Evolutionary conservation across 176 grass and related monocot species (phyloP).

Genomic region (Musa schizocarpa): DNA sequence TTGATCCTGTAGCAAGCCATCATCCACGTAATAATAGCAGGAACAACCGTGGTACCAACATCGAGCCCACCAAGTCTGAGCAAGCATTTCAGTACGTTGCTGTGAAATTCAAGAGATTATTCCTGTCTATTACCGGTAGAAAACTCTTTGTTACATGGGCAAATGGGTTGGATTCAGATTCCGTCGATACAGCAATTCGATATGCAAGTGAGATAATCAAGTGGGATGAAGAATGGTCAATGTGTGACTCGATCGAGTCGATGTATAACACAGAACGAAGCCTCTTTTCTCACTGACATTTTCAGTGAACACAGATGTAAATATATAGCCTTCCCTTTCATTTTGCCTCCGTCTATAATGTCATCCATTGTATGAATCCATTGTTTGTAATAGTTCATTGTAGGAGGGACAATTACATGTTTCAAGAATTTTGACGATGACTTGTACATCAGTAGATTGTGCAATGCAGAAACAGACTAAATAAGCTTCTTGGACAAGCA

Average conservation of each 20-base stretch:
- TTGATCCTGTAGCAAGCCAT: conserved; percentile 51
- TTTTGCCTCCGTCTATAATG: not conserved
- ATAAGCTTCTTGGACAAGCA: not conserved
- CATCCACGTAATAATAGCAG: conserved; percentile 14
- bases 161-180: conserved; percentile 64
- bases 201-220: conserved; percentile 64
- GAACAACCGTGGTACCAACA: conserved; percentile 17
- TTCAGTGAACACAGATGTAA: not conserved
- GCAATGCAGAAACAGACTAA: not conserved
- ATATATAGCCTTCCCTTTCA: not conserved
- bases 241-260: conserved; percentile 48
- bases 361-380: not conserved
- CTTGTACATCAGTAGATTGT: not conserved
- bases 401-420: not conserved
- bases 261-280: conserved; percentile 58
- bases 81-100: conserved; percentile 62
- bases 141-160: conserved; percentile 53
- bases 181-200: conserved; percentile 36
- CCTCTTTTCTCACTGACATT: conserved; percentile 36
- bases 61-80: conserved; percentile 41
- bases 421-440: not conserved
- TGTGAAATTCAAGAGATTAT: conserved; percentile 69
- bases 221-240: conserved; percentile 64
- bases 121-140: conserved; percentile 37
- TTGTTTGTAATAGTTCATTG: not conserved